Evolutionary conservation across 2,329 filamentous ascomycete species (phyloP).

Genomic region (Aspergillus awamori): DNA sequence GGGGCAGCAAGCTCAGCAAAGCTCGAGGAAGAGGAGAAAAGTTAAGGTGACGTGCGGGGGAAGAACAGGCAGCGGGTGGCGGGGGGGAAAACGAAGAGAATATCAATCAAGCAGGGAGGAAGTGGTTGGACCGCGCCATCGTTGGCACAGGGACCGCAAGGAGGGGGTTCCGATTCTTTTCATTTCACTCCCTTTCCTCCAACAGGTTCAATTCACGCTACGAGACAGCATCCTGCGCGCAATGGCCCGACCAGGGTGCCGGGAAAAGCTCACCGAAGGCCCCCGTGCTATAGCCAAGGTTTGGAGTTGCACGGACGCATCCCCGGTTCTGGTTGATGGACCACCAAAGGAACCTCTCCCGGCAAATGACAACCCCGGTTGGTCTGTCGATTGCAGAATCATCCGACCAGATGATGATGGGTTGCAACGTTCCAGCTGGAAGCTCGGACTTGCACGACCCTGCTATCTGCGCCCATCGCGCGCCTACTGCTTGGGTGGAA

Average conservation of each 20-base stretch:
- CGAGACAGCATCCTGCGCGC: not conserved
- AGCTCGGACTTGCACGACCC: not conserved
- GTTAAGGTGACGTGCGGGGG: slow-evolving; percentile 8
- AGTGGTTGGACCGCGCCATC: not conserved
- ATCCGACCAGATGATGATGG: slow-evolving; percentile 19
- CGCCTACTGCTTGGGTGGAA: not conserved
- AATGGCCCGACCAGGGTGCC: not conserved
- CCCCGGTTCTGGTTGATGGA: slow-evolving; percentile 7
- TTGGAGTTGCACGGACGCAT: slow-evolving; percentile 16
- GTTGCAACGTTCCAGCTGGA: slow-evolving; percentile 4
- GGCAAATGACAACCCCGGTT: slow-evolving; percentile 18
- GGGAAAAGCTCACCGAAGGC: slow-evolving; percentile 1
- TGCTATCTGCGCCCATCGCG: not conserved
- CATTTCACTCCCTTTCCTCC: not conserved
- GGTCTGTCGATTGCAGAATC: slow-evolving; percentile 16
- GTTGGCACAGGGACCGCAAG: slow-evolving; percentile 1
- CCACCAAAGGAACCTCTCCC: not conserved
- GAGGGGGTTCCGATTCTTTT: not conserved
- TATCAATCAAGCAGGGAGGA: not conserved
- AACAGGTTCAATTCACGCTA: not conserved
- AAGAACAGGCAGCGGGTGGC: slow-evolving; percentile 1
- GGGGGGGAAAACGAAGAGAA: not conserved
- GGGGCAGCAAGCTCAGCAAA: not conserved
- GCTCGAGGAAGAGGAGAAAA: not conserved
- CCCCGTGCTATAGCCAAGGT: not conserved